Base-by-base conservation (phyloP, 345 rosid genomes). In the Brassica incana region DNA sequence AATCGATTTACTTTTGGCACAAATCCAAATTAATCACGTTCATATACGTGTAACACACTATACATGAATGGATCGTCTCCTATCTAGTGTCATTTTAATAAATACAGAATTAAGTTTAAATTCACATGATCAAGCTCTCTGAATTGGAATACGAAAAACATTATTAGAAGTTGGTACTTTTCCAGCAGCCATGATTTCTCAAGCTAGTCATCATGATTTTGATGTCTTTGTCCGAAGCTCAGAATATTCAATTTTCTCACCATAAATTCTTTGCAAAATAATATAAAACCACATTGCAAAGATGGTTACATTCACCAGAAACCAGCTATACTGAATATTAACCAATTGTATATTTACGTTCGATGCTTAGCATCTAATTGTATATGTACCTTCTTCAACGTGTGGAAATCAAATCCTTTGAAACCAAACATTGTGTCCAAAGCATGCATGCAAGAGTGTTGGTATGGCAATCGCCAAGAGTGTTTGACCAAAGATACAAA, bases 281-380 rank as follows among this genome's bases (percentile, higher is more conserved):
- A 94, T 15, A 77, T 48, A 86, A 20, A 89, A 73, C 36, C 69
- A 38, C 80, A 89, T 69, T 25, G 84, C 76, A 77, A 84, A 84
- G 69, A 81, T 74, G 18, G 87, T 79, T 33, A 87, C 64, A 2
- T 62, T 77, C 16, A 90, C 83, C 80, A 90, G 66, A 59, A 82
- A 74, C 94, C 89, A 90, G 69, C 94, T 84, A 77, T 92, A 91
- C 43, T 83, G 85, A 56, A 94, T 85, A 71, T 89, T 91, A 2
- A 94, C 92, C 63, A 91, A 80, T 10, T 2, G 88, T 36, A 36
- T 36, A 36, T 36, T 36, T 36, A 36, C 43, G 86, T 30, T 83
- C 86, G 3, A 76, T 80, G 15, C 71, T 80, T 25, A 80, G 79
- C 98, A 94, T 48, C 90, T 79, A 18, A 89, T 90, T 77, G 91